Base-by-base conservation (phyloP, 2,329 filamentous ascomycete species). In the Neofusicoccum cordaticola region DNA sequence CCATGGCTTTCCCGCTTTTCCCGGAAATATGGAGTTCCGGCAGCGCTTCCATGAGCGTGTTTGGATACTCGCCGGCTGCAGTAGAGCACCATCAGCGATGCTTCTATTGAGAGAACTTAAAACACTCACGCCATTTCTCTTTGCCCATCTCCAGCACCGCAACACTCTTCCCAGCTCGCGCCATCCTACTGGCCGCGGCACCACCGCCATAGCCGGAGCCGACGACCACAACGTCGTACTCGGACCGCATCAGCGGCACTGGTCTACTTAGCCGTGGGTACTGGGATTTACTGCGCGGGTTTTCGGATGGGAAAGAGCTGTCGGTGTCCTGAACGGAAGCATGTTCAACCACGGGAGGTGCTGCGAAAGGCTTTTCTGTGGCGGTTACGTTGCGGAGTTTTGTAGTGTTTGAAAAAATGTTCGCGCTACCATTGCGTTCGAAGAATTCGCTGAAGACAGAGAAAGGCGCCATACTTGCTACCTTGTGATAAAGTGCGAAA, bases 191-290 rank as follows among this genome's bases (percentile, higher is more conserved):
- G 0, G 88, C 88, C 2, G 88, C 88, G 19, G 90, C 84, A 27
- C 83, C 85, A 44, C 86, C 88, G 27, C 88, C 88, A 72, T 90
- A 91, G 1, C 88, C 88, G 9, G 87, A 89, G 1, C 88, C 88
- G 65, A 90, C 85, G 35, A 90, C 86, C 11, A 91, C 82, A 44
- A 84, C 84, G 74, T 90, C 88, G 68, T 91, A 90, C 6, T 77
- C 77, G 63, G 78, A 77, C 31, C 83, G 80, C 71, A 89, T 82
- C 31, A 87, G 75, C 70, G 87, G 83, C 12, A 88, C 81, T 0
- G 84, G 82, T 65, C 81, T 83, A 44, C 68, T 65, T 2, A 70
- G 45, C 8, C 53, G 22, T 5, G 65, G 65, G 6, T 39, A 44
- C 13, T 27, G 19, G 37, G 37, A 5, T 31, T 41, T 42, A 22